A percentile compares a stretch with the other conserved stretches of the same genome.
phyloP scores from a whole-genome alignment of 1,139 yeast genomes.

The Eremothecium sinecaudum region DNA sequence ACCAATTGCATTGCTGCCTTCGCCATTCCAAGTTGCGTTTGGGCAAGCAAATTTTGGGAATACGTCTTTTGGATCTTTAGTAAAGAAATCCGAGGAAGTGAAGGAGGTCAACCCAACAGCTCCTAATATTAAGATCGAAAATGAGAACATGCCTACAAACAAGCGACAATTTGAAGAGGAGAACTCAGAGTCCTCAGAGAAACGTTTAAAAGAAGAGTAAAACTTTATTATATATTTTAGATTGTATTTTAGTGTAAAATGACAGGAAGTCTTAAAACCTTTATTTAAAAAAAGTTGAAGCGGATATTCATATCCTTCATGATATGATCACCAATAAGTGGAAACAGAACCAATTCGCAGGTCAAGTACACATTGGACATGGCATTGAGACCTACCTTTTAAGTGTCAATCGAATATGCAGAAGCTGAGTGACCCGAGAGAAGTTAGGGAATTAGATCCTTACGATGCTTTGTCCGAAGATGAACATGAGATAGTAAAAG shows the following conservation, averaged over 20 bases:
- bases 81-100: background rate
- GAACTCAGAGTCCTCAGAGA: slow-evolving; percentile 18
- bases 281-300: too few species aligned
- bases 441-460: slow-evolving; percentile 15
- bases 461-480: slow-evolving; percentile 22
- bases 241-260: too few species aligned
- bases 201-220: slow-evolving; percentile 19
- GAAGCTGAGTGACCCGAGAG: slow-evolving; percentile 29
- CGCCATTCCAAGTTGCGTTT: slow-evolving; percentile 5
- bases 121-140: background rate
- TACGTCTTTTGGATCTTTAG: background rate
- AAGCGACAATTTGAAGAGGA: slow-evolving; percentile 19
- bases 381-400: too few species aligned
- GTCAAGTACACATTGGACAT: too few species aligned
- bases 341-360: too few species aligned
- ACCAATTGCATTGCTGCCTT: background rate
- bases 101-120: slow-evolving; percentile 3
- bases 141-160: background rate
- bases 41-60: slow-evolving; percentile 1
- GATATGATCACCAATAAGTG: too few species aligned
- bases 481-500: slow-evolving; percentile 10
- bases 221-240: too few species aligned
- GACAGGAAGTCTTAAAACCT: too few species aligned
- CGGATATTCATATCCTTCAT: too few species aligned
- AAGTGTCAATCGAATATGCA: too few species aligned